phyloP scores from a whole-genome alignment of 805 yeast genomes.

The Wickerhamiella spandovensis region DNA sequence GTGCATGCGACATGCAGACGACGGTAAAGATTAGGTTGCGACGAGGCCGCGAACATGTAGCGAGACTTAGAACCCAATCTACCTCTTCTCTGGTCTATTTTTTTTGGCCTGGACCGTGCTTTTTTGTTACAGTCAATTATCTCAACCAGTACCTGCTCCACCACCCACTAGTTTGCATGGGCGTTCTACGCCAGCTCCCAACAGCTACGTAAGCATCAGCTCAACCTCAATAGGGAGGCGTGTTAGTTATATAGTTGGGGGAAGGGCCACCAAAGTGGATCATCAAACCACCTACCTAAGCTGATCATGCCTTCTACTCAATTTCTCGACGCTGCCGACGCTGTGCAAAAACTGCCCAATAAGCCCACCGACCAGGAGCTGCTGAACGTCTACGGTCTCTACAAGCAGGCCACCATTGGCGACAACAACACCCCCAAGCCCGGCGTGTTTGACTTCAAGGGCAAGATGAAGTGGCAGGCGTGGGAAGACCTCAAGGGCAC shows the following conservation, averaged over 20 bases:
- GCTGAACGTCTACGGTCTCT: conserved; percentile 76
- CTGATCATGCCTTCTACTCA: conserved; percentile 27
- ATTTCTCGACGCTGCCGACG: conserved; percentile 43
- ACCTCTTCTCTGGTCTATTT: too few species aligned
- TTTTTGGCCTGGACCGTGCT: too few species aligned
- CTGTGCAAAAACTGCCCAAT: conserved; percentile 58
- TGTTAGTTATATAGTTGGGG: neutral
- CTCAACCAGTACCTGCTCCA: too few species aligned
- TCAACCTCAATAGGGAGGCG: too few species aligned
- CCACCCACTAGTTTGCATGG: too few species aligned
- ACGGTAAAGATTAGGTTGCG: too few species aligned
- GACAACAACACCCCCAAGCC: conserved; percentile 84
- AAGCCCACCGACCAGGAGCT: conserved; percentile 83
- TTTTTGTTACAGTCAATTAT: too few species aligned
- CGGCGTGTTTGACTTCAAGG: conserved; percentile 83
- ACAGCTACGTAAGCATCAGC: too few species aligned
- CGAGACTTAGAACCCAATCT: too few species aligned
- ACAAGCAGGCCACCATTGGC: conserved; percentile 95
- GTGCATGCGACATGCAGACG: too few species aligned
- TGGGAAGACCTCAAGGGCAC: conserved; percentile 81
- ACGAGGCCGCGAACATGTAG: too few species aligned
- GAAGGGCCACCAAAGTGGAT: neutral
- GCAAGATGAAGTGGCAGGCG: conserved; percentile 95
- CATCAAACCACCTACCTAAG: neutral
- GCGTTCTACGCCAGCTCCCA: too few species aligned